A percentile compares a stretch with the other conserved stretches of the same genome.
phyloP scores from a whole-genome alignment of 176 grass and related monocot species.

The Areca catechu region DNA sequence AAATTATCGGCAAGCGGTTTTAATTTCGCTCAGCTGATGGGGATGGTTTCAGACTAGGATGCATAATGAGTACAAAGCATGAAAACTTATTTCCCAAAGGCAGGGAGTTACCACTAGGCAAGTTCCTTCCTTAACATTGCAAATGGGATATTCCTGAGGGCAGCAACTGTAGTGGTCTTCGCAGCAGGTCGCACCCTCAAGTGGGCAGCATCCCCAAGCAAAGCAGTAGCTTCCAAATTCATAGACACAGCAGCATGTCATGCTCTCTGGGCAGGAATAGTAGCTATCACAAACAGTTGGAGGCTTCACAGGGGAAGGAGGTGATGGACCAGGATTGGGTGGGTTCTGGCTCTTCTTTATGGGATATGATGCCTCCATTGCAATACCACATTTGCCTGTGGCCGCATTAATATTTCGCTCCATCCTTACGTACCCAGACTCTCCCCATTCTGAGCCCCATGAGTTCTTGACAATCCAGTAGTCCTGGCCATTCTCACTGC shows the following conservation, averaged over 20 bases:
- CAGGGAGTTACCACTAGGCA: conserved; percentile 53
- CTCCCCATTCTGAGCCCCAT: conserved; percentile 66
- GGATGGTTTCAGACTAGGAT: not conserved
- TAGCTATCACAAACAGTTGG: conserved; percentile 53
- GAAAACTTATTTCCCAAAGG: not conserved
- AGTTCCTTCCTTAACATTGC: conserved; percentile 43
- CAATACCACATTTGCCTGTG: conserved; percentile 69
- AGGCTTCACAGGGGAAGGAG: conserved; percentile 32
- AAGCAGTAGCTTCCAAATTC: conserved; percentile 52
- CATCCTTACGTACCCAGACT: conserved; percentile 65
- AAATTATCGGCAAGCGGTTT: not conserved
- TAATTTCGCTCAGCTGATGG: not conserved
- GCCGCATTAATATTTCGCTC: conserved; percentile 57
- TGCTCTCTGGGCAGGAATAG: conserved; percentile 49
- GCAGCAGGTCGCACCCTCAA: conserved; percentile 78
- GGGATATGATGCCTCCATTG: conserved; percentile 65
- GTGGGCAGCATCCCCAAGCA: conserved; percentile 82
- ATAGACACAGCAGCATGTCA: conserved; percentile 89
- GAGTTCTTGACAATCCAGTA: conserved; percentile 96
- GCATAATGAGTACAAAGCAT: not conserved
- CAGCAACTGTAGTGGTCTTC: conserved; percentile 94
- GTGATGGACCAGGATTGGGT: conserved; percentile 67
- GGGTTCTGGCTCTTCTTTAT: conserved; percentile 67
- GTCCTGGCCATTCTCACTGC: conserved; percentile 50
- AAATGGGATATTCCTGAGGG: conserved; percentile 81